Evolutionary conservation across 2,329 filamentous ascomycete genomes (phyloP).

Genomic region (Sporothrix brasiliensis): DNA sequence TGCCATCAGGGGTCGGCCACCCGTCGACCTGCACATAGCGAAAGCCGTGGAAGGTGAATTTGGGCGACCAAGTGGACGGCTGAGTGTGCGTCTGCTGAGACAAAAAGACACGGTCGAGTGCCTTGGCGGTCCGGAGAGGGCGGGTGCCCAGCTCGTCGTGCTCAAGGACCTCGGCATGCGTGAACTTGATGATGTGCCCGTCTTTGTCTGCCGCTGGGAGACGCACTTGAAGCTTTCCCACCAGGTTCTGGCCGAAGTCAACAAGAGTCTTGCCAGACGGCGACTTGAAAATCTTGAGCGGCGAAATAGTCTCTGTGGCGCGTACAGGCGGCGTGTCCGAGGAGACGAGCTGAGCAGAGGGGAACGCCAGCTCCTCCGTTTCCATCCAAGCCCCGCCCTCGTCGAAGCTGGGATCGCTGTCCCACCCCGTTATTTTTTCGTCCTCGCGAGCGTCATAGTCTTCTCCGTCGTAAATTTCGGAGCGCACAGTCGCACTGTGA

Average conservation of each 20-base stretch:
- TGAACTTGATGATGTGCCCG: conserved; percentile 46
- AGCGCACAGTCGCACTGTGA: conserved; percentile 38
- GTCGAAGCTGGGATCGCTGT: conserved; percentile 23
- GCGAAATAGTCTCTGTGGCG: conserved; percentile 39
- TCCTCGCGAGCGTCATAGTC: conserved; percentile 46
- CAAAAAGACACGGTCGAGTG: neutral
- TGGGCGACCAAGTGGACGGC: neutral
- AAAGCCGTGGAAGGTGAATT: conserved; percentile 58
- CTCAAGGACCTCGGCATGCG: conserved; percentile 60
- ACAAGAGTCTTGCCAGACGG: conserved; percentile 52
- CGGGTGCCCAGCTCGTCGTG: conserved; percentile 47
- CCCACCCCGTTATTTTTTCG: conserved; percentile 36
- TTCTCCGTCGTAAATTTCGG: conserved; percentile 58
- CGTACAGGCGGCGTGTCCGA: conserved; percentile 37
- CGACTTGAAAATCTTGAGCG: conserved; percentile 41
- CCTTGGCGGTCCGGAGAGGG: conserved; percentile 50
- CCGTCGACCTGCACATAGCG: conserved; percentile 45
- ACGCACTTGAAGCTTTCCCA: conserved; percentile 50
- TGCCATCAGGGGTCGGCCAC: neutral
- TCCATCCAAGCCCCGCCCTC: neutral
- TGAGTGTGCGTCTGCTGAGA: neutral
- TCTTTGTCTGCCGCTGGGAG: neutral
- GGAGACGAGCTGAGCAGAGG: conserved; percentile 42
- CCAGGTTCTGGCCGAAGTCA: conserved; percentile 63
- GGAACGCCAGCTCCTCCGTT: neutral